These are phyloP conservation scores for Pinus tabuliformis DNA, from an alignment of 75 land plant genomes.

Conservation along the genomic window DNA sequence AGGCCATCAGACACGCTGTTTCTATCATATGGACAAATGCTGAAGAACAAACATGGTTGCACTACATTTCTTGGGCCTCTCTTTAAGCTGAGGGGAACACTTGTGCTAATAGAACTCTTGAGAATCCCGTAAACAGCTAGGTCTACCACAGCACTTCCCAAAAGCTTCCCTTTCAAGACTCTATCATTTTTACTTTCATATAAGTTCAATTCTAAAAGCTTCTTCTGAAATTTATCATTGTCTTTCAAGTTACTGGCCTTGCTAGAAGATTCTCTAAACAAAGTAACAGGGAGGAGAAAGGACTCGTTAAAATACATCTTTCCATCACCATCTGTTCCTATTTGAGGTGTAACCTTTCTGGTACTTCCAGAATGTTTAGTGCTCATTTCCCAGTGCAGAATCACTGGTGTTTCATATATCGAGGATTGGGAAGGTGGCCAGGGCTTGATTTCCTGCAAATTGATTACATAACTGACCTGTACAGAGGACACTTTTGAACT, in stretches of 20 bases:
- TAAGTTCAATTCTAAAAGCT: constrained; percentile 53
- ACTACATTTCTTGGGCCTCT: constrained; percentile 38
- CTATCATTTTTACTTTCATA: constrained; percentile 58
- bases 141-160: constrained; percentile 54
- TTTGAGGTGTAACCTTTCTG: constrained; percentile 36
- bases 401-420: constrained; percentile 40
- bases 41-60: constrained; percentile 45
- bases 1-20: background rate
- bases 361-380: constrained; percentile 60
- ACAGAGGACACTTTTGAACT: constrained; percentile 37
- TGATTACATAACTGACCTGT: constrained; percentile 53
- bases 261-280: constrained; percentile 29
- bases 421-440: constrained; percentile 85
- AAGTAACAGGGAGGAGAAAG: constrained; percentile 42
- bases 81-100: constrained; percentile 43
- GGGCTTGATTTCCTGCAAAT: constrained; percentile 73
- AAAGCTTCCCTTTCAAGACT: constrained; percentile 38
- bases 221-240: constrained; percentile 47
- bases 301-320: constrained; percentile 75
- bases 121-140: constrained; percentile 55
- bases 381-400: constrained; percentile 77
- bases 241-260: constrained; percentile 19
- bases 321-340: constrained; percentile 52
- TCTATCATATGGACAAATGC: constrained; percentile 42
- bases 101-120: constrained; percentile 24